Evolutionary conservation across 1,284 basidiomycete species (phyloP), one percentile per base, ranked within the genome.

Genomic region (Marasmius sp.): DNA sequence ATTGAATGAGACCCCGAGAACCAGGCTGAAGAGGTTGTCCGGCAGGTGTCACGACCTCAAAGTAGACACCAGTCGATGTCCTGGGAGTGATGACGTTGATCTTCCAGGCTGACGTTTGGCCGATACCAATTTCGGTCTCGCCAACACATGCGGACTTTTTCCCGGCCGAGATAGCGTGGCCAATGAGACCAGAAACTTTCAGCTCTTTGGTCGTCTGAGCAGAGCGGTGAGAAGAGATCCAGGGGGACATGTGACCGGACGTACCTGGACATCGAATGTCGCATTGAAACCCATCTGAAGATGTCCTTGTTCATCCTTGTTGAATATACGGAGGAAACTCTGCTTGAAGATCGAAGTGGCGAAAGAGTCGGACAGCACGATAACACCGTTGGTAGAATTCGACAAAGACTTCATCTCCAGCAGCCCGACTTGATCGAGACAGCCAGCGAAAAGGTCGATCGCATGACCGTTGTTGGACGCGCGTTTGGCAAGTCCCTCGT

Each of bases 271-370:
- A 73, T 99, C 97, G 70, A 99, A 97, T 0, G 96, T 99, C 7
- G 95, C 97, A 70, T 99, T 99, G 82, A 99, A 99, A 65, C 97
- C 97, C 96, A 99, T 98, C 72, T 93, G 89, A 27, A 99, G 81
- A 70, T 93, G 85, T 0, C 95, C 97, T 68, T 97, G 88, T 20
- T 95, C 94, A 71, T 98, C 97, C 77, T 98, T 98, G 72, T 84
- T 88, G 76, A 99, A 96, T 57, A 97, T 83, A 60, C 96, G 88
- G 61, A 98, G 84, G 89, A 98, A 98, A 69, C 89, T 92, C 78
- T 98, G 96, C 81, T 98, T 98, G 87, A 99, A 99, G 75, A 99
- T 98, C 47, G 95, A 96, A 41, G 97, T 99, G 58, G 95, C 92
- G 77, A 99, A 99, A 4, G 95, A 97, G 75, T 99, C 97, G 52